These are phyloP conservation scores for Aspergillus uvarum DNA, from an alignment of 2,329 filamentous ascomycete genomes.

Conservation along the genomic window DNA sequence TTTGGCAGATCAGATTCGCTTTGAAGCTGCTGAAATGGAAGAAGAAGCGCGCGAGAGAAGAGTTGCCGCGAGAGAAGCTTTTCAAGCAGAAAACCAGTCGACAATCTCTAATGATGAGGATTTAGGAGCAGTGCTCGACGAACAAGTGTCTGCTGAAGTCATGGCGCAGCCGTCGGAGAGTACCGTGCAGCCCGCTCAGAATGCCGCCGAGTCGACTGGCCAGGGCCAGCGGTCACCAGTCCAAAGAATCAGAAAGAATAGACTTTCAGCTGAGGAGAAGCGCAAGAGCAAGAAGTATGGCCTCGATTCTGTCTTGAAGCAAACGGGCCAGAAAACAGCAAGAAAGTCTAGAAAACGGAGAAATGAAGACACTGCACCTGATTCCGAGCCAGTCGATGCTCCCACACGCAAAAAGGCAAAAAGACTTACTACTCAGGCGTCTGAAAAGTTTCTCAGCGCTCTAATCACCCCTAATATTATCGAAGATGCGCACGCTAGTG, in stretches of 20 bases:
- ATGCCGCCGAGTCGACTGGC: neutral
- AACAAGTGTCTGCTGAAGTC: neutral
- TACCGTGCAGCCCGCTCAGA: neutral
- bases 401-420: constrained; percentile 5
- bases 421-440: neutral
- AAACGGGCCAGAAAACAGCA: neutral
- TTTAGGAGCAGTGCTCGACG: neutral
- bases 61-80: constrained; percentile 1
- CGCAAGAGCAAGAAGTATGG: constrained; percentile 16
- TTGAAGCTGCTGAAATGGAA: constrained; percentile 10
- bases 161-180: neutral
- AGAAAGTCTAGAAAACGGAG: constrained; percentile 1
- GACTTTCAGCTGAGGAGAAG: constrained; percentile 16
- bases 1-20: constrained; percentile 10
- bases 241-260: constrained; percentile 10
- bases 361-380: neutral
- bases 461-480: constrained; percentile 25
- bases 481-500: constrained; percentile 29
- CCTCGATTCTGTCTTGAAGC: constrained; percentile 9
- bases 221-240: neutral
- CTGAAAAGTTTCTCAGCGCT: constrained; percentile 20
- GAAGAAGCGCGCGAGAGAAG: constrained; percentile 8
- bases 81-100: neutral
- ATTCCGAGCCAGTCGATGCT: neutral
- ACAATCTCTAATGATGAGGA: neutral